A percentile compares a stretch with the other conserved stretches of the same genome.
phyloP scores from a whole-genome alignment of 306 rosid species.

The Erythrophleum fordii region DNA sequence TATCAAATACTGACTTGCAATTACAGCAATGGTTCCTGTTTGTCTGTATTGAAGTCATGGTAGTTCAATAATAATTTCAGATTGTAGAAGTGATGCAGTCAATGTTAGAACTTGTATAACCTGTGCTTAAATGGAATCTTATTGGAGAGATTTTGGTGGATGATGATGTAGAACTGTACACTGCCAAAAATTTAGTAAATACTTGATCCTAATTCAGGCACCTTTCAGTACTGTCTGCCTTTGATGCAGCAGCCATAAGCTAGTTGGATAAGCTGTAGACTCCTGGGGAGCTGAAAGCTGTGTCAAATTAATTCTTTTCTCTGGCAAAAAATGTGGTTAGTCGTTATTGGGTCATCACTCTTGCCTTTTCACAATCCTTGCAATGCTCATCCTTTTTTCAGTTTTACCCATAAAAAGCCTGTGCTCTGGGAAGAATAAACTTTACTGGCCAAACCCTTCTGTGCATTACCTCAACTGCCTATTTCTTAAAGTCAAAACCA shows the following conservation, averaged over 20 bases:
- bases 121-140: not conserved
- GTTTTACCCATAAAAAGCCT: not conserved
- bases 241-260: not conserved
- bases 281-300: not conserved
- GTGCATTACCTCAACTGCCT: slow-evolving; percentile 12
- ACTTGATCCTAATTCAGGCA: not conserved
- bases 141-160: not conserved
- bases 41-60: not conserved
- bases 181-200: not conserved
- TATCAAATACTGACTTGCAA: not conserved
- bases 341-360: not conserved
- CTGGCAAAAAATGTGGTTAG: not conserved
- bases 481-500: slow-evolving; percentile 16
- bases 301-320: not conserved
- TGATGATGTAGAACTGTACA: slow-evolving; percentile 3
- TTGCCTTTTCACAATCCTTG: slow-evolving; percentile 14
- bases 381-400: slow-evolving; percentile 5
- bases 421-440: not conserved
- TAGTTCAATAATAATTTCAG: not conserved
- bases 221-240: not conserved
- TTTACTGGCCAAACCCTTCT: slow-evolving; percentile 24
- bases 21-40: not conserved
- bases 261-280: not conserved
- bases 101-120: not conserved
- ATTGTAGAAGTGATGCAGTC: not conserved